These are phyloP conservation scores for Syzygium aromaticum DNA, from an alignment of 345 rosid genomes.

Conservation along the genomic window DNA sequence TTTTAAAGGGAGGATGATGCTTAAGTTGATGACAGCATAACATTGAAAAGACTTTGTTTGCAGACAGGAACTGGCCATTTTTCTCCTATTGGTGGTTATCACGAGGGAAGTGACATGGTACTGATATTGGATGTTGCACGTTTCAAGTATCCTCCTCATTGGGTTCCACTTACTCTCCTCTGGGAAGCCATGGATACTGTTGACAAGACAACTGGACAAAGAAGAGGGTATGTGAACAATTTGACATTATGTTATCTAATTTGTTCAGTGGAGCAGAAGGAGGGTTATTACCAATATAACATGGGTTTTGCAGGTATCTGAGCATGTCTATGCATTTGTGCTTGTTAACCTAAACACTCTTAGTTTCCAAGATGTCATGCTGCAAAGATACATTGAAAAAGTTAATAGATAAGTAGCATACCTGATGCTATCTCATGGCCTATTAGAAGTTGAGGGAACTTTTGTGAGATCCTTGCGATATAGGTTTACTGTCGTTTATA, in stretches of 20 bases:
- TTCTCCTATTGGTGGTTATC: conserved; percentile 96
- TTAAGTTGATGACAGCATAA: not conserved
- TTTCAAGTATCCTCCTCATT: conserved; percentile 95
- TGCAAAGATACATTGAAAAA: no score
- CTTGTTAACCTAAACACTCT: not conserved
- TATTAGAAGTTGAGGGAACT: no score
- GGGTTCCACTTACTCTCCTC: conserved; percentile 90
- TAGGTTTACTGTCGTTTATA: no score
- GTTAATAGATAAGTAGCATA: no score
- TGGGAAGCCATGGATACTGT: conserved; percentile 87
- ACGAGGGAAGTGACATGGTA: conserved; percentile 86
- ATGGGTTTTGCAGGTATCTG: not conserved
- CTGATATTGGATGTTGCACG: conserved; percentile 95
- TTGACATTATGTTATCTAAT: not conserved
- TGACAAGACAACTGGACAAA: conserved; percentile 59
- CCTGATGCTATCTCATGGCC: no score
- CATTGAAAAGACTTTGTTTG: conserved; percentile 3
- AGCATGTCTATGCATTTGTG: not conserved
- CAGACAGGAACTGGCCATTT: conserved; percentile 94
- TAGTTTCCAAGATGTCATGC: no score
- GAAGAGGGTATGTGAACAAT: conserved; percentile 46
- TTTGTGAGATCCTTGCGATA: no score
- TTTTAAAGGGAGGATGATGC: not conserved
- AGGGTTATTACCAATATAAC: not conserved
- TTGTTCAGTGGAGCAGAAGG: not conserved